Evolutionary conservation across 148 eudicot genomes (phyloP).

Genomic region (Fagopyrum esculentum): DNA sequence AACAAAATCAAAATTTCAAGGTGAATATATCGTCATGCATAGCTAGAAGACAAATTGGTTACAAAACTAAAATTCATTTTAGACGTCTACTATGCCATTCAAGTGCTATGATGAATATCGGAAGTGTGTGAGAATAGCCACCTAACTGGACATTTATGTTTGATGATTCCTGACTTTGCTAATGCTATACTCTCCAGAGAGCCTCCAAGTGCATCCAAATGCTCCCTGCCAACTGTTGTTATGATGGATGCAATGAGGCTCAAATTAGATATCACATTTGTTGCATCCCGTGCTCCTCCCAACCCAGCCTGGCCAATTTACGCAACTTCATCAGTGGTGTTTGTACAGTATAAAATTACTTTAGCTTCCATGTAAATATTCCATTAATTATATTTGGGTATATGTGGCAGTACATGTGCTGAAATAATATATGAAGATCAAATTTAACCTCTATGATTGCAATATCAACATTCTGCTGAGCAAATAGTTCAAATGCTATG

Average conservation of each 20-base stretch:
- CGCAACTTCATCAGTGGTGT: neutral
- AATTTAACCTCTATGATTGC: conserved; percentile 69
- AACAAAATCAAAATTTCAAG: neutral
- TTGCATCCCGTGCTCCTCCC: conserved; percentile 98
- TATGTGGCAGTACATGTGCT: neutral
- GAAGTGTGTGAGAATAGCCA: conserved; percentile 38
- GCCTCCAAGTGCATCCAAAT: conserved; percentile 95
- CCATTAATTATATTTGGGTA: neutral
- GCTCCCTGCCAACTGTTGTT: conserved; percentile 85
- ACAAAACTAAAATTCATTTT: neutral
- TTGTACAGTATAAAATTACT: neutral
- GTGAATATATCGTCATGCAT: conserved; percentile 1
- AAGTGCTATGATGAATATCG: neutral
- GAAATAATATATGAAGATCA: neutral
- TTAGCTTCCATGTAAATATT: neutral
- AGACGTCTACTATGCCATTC: neutral
- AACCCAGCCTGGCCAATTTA: conserved; percentile 62
- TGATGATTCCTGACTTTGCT: conserved; percentile 94
- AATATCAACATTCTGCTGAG: conserved; percentile 66
- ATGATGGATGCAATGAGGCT: conserved; percentile 71
- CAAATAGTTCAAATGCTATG: conserved; percentile 77
- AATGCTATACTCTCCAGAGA: conserved; percentile 86
- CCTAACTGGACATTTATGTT: conserved; percentile 81
- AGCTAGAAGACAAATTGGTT: neutral
- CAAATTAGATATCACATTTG: conserved; percentile 61